Conservation (phyloP, 129 eudicot genomes). For the Helianthus tuberosus region DNA sequence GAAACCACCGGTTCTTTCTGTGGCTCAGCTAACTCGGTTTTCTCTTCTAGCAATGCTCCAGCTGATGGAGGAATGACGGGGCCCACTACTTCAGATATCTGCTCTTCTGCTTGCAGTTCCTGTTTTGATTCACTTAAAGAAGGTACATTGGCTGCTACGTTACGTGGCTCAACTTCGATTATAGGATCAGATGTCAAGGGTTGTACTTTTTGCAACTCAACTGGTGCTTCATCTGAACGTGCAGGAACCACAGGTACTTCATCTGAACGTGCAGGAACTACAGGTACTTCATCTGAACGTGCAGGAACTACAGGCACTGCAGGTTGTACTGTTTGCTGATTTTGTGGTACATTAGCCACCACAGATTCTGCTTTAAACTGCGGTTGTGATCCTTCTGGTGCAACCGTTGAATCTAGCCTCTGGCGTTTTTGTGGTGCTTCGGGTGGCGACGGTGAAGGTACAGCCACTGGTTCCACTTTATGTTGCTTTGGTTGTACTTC, state of each 20-base stretch:
- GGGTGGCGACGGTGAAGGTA: constrained; percentile 11
- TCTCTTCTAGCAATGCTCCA: neutral
- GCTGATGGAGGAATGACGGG: too few relatives aligned
- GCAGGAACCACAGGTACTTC: neutral
- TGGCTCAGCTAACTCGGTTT: neutral
- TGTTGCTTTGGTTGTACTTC: constrained; percentile 47
- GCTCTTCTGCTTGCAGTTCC: constrained; percentile 5
- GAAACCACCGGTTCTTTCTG: constrained; percentile 17
- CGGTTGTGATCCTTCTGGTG: constrained; percentile 33
- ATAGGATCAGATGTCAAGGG: constrained; percentile 18
- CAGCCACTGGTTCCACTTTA: constrained; percentile 16
- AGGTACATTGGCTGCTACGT: neutral
- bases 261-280: neutral
- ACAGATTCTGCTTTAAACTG: constrained; percentile 24
- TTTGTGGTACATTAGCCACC: constrained; percentile 24
- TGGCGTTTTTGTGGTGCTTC: constrained; percentile 36
- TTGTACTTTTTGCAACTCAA: constrained; percentile 33
- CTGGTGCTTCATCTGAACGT: constrained; percentile 15
- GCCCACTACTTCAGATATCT: too few relatives aligned
- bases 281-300: neutral
- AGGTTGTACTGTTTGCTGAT: constrained; percentile 32
- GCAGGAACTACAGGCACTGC: neutral
- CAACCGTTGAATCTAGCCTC: constrained; percentile 28
- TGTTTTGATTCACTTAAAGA: constrained; percentile 20
- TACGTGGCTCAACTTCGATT: neutral